Evolutionary conservation across 768 basidiomycete species (phyloP).

Genomic region (Leccinum truebloodii): DNA sequence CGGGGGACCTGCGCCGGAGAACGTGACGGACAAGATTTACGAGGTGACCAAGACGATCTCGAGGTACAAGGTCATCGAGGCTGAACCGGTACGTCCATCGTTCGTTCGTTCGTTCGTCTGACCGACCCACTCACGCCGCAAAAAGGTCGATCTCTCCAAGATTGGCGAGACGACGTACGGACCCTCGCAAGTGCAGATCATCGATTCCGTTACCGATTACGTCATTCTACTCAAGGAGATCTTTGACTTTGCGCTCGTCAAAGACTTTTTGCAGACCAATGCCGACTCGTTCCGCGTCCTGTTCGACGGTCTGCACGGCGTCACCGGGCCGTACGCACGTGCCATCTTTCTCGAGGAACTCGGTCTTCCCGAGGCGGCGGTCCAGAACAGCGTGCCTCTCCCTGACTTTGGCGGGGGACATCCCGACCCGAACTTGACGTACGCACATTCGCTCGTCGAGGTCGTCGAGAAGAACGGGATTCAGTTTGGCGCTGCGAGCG

Average conservation of each 20-base stretch:
- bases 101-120: too few relatives aligned
- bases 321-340: slow-evolving; percentile 94
- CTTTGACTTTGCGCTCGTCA: slow-evolving; percentile 94
- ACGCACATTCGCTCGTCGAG: slow-evolving; percentile 92
- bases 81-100: slow-evolving; percentile 59
- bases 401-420: slow-evolving; percentile 98
- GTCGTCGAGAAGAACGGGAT: slow-evolving; percentile 85
- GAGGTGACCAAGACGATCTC: slow-evolving; percentile 86
- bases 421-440: slow-evolving; percentile 98
- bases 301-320: slow-evolving; percentile 95
- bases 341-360: slow-evolving; percentile 85
- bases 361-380: slow-evolving; percentile 72
- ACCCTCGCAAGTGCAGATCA: slow-evolving; percentile 82
- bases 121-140: not conserved
- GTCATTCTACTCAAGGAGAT: slow-evolving; percentile 78
- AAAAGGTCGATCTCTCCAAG: slow-evolving; percentile 82
- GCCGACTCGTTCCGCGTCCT: slow-evolving; percentile 75
- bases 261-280: slow-evolving; percentile 77
- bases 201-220: slow-evolving; percentile 94
- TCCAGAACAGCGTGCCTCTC: slow-evolving; percentile 89
- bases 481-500: slow-evolving; percentile 92
- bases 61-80: slow-evolving; percentile 83
- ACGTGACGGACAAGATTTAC: slow-evolving; percentile 93
- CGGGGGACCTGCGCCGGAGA: slow-evolving; percentile 96
- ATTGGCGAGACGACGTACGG: slow-evolving; percentile 80